Base-by-base conservation (phyloP, 2,329 filamentous ascomycete genomes). In the Dactylella cylindrospora region DNA sequence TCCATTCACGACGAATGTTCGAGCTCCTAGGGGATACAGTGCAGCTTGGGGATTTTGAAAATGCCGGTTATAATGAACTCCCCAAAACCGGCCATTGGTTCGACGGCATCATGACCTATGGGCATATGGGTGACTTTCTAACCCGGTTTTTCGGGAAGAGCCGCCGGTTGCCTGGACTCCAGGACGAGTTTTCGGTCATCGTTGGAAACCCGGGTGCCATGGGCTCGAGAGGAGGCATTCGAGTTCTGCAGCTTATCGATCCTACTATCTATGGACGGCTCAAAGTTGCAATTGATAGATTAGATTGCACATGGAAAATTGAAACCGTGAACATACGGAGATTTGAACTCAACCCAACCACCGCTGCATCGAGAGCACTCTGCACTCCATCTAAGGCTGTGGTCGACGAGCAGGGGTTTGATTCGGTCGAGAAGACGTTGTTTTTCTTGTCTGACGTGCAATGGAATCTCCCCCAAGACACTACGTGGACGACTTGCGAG, bases 1-100 rank as follows among this genome's bases (percentile, higher is more conserved):
- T 80, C 66, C 76, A 83, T 68, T 81, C 79, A 3, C 73, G 80
- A 6, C 70, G 80, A 7, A 76, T 83, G 70, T 74, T 75, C 36
- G 74, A 78, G 57, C 71, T 79, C 33, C 69, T 80, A 9, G 71
- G 71, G 17, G 72, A 79, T 68, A 43, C 47, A 28, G 22, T 22
- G 70, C 70, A 41, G 73, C 72, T 5, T 72, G 71, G 36, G 68
- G 45, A 38, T 20, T 7, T 50, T 3, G 10, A 36, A 1, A 45
- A 73, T 3, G 76, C 75, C 9, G 69, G 70, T 5, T 82, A 80
- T 67, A 68, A 74, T 35, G 80, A 83, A 67, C 49, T 82, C 20
- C 68, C 72, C 7, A 75, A 72, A 12, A 72, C 74, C 45, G 74
- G 73, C 6, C 80, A 82, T 68, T 82, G 66, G 66, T 81, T 76